Percentiles rank a stretch among this genome's conserved stretches.
These are phyloP conservation scores for Apophysomyces ossiformis DNA, from an alignment of 371 early-diverging fungal species.

Conservation along the genomic window DNA sequence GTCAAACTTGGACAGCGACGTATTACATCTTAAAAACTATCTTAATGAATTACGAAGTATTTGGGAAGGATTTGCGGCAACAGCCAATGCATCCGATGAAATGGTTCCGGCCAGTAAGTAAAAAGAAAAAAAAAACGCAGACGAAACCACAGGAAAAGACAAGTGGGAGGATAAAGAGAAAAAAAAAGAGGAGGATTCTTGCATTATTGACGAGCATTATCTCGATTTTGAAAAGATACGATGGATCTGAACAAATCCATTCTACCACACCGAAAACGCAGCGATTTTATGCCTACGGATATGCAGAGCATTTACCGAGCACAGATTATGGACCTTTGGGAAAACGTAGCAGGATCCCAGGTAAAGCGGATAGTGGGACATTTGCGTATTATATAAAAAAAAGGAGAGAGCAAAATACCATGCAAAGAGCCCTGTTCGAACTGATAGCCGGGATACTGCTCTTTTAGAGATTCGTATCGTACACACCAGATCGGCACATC, in stretches of 20 bases:
- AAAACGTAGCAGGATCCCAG: conserved; percentile 80
- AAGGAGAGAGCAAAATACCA: too few relatives aligned
- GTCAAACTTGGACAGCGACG: conserved; percentile 76
- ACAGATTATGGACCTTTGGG: conserved; percentile 74
- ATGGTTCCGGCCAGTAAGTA: conserved; percentile 10
- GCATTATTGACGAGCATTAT: too few relatives aligned
- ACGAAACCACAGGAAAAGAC: too few relatives aligned
- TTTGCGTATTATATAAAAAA: too few relatives aligned
- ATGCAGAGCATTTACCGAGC: conserved; percentile 62
- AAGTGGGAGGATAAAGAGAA: too few relatives aligned
- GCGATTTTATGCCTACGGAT: conserved; percentile 53
- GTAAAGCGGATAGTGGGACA: conserved; percentile 28
- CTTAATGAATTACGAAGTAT: conserved; percentile 71
- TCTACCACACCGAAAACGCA: conserved; percentile 38
- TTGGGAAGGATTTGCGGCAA: conserved; percentile 61
- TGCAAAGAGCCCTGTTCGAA: too few relatives aligned
- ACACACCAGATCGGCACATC: conserved; percentile 75
- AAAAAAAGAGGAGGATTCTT: too few relatives aligned
- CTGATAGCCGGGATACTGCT: too few relatives aligned
- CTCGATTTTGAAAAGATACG: neutral
- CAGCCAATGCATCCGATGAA: conserved; percentile 43
- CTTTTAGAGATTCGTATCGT: conserved; percentile 73
- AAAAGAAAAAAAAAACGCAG: neutral
- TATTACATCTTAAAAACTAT: conserved; percentile 69
- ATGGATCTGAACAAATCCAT: conserved; percentile 16